A percentile compares a stretch with the other conserved stretches of the same genome.
Conservation (phyloP, 2,329 filamentous ascomycete genomes). For the Hymenoscyphus occultus region DNA sequence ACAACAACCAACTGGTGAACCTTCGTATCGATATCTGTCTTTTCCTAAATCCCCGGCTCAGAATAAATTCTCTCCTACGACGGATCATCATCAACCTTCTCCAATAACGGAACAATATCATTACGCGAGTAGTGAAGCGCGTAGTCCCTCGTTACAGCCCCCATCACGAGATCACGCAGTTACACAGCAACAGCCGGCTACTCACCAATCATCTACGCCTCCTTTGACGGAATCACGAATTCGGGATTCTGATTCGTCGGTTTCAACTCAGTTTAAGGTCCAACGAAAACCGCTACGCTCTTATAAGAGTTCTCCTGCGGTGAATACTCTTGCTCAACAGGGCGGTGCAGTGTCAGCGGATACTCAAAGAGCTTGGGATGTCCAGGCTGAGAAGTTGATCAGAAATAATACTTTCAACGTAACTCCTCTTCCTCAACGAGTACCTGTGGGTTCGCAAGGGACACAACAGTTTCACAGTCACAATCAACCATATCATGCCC, state of each 20-base stretch:
- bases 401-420: background rate
- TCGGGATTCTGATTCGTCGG: background rate
- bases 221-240: background rate
- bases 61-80: background rate
- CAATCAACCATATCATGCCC: background rate
- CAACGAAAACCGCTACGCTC: conserved; percentile 4
- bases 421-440: background rate
- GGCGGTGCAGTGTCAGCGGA: background rate
- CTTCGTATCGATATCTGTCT: background rate
- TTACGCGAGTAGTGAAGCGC: background rate
- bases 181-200: background rate
- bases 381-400: background rate
- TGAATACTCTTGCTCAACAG: conserved; percentile 6
- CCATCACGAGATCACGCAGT: background rate
- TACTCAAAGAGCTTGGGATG: conserved; percentile 7
- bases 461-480: background rate
- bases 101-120: background rate
- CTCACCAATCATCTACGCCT: background rate
- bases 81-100: background rate
- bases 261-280: conserved; percentile 6
- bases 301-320: conserved; percentile 8
- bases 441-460: background rate
- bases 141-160: background rate
- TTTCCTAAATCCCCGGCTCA: background rate
- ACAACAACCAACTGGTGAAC: background rate